These are phyloP conservation scores for Moesziomyces sp. DNA, from an alignment of 1,284 basidiomycete genomes.

Conservation along the genomic window DNA sequence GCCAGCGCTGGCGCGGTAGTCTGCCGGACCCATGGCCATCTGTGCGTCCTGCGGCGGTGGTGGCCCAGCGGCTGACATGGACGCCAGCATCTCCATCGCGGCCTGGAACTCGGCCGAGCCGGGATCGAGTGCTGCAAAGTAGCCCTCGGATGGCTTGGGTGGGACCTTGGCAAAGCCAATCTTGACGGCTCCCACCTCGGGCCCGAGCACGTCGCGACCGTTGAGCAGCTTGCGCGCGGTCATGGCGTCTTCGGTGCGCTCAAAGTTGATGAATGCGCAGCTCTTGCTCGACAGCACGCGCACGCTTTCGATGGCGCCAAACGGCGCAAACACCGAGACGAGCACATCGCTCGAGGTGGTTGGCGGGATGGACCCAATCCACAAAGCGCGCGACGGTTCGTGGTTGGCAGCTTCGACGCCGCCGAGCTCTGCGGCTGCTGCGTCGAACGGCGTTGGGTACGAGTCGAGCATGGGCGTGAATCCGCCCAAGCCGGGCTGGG, in stretches of 20 bases:
- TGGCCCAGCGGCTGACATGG: conserved; percentile 78
- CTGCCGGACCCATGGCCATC: conserved; percentile 88
- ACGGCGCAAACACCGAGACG: conserved; percentile 88
- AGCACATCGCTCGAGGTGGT: conserved; percentile 70
- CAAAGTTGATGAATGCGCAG: conserved; percentile 95
- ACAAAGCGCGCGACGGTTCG: conserved; percentile 55
- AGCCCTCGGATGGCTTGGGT: conserved; percentile 19
- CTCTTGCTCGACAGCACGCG: conserved; percentile 96
- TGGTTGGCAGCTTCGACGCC: conserved; percentile 29
- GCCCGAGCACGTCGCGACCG: conserved; percentile 91
- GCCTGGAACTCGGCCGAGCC: conserved; percentile 34
- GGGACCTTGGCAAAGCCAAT: conserved; percentile 97
- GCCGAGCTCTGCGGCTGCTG: conserved; percentile 12
- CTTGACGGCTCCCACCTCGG: conserved; percentile 92
- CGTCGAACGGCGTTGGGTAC: conserved; percentile 4
- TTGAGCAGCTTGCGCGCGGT: conserved; percentile 93
- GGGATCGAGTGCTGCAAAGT: conserved; percentile 26
- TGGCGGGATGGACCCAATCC: conserved; percentile 59
- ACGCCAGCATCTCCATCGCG: conserved; percentile 47
- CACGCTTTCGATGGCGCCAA: conserved; percentile 95
- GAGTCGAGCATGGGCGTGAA: conserved; percentile 17
- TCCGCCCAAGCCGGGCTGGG: conserved; percentile 29
- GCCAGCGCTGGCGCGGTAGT: conserved; percentile 89
- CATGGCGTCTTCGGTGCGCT: conserved; percentile 94
- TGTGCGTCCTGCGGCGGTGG: conserved; percentile 91